phyloP scores from a whole-genome alignment of 2,329 filamentous ascomycete genomes.

The Cadophora sp. region DNA sequence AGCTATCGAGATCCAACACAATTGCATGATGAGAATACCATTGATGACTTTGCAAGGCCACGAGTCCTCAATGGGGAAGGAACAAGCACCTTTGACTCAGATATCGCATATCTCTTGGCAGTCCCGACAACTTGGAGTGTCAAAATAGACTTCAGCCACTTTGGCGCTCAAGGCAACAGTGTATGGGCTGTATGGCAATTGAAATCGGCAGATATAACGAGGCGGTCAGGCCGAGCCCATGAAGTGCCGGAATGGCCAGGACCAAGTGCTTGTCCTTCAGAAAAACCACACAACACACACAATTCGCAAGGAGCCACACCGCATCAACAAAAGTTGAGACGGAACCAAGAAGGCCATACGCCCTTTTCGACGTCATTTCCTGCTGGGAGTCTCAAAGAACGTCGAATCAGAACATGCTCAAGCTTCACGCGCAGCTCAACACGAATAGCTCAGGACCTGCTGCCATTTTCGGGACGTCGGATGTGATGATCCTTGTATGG shows the following conservation, averaged over 20 bases:
- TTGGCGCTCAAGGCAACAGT: neutral
- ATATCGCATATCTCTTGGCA: conserved; percentile 8
- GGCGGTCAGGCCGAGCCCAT: conserved; percentile 17
- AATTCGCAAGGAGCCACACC: conserved; percentile 16
- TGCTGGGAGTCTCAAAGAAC: neutral
- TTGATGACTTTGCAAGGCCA: neutral
- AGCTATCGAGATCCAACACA: neutral
- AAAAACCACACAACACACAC: neutral
- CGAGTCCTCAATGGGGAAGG: neutral
- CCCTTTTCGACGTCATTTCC: conserved; percentile 9
- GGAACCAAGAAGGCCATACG: conserved; percentile 17
- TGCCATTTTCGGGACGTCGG: neutral
- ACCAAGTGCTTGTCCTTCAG: neutral
- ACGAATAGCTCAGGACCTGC: conserved; percentile 8
- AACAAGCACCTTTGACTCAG: neutral
- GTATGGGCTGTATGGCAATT: neutral
- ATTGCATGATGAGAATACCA: neutral
- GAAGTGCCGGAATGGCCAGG: neutral
- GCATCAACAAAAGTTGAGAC: conserved; percentile 12
- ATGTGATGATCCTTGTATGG: neutral
- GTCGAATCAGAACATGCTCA: conserved; percentile 12
- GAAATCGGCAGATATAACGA: conserved; percentile 2
- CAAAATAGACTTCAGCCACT: conserved; percentile 9
- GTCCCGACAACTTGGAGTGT: conserved; percentile 13
- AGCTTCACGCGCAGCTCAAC: neutral